Base-by-base conservation (phyloP, 257 asterid genomes). In the Solanum phureja region DNA sequence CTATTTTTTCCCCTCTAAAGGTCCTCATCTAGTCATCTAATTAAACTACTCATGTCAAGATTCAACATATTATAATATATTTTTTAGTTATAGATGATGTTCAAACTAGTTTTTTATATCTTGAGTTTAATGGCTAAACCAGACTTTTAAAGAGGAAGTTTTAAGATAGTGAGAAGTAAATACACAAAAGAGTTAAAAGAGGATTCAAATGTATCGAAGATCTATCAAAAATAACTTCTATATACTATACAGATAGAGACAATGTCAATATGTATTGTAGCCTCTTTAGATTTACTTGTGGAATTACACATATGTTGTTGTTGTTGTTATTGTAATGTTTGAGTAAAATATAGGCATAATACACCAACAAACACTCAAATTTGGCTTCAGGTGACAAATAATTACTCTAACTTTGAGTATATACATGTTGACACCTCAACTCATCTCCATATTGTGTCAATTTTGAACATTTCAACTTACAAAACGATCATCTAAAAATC, bases 221-320 rank as follows among this genome's bases (percentile, higher is more conserved):
- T 58, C 2, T 21, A 21, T 3, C 11, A 58, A 58, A 58, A 19
- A 21, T 0, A 58, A 21, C 4, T 3, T 58, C 0, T 58, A 1
- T 3, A 58, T 3, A 58, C 10, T 2, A 58, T 0, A 8, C 3
- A 56, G 4, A 3, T 23, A 60, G 7, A n/a, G 6, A 4, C 6
- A 62, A 23, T 62, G 13, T 23, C 13, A 1, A n/a, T 1, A 0
- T 62, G 24, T 0, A 23, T 62, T 2, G 0, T 62, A 23, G 2
- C 6, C 6, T 62, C 27, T 10, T 62, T 1, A 9, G 3, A 62
- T 8, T 19, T 56, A 56, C 11, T 56, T 56, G 11, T 56, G 11
- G 5, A 1, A 7, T 7, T 56, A 19, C 4, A 56, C 0, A 5
- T 49, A 49, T 52, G 68, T 60, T 21, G 13, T 56, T 18, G n/a